Base-by-base conservation (phyloP, 1,284 basidiomycete species). In the Amylostereum chailletii region DNA sequence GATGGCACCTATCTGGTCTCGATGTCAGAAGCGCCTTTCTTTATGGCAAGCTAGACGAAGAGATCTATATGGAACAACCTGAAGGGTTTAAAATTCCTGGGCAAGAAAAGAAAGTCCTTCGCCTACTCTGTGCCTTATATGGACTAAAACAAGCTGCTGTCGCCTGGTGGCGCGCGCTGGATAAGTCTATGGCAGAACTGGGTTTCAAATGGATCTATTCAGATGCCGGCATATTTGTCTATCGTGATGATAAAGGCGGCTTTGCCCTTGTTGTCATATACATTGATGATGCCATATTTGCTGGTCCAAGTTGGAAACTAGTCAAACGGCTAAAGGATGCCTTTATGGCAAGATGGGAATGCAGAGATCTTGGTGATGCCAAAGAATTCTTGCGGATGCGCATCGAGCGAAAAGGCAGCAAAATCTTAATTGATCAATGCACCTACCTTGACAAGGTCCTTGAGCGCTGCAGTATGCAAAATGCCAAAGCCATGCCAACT, bases 11-110 rank as follows among this genome's bases (percentile, higher is more conserved):
- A 5, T 55, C 60, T 5, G 67, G 68, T 49, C 55, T 71, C 2
- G 67, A 73, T 49, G 58, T 71, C 52, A 61, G 60, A 10, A 57
- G 56, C 56, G 65, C 66, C 1, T 70, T 63, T 46, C 58, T 63
- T 2, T 61, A 65, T 56, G 60, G 64, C n/a, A 56, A 62, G 8
- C 43, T 65, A 31, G 57, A 63, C 26, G 60, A 61, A 51, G 63
- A 65, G 36, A 54, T 68, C 31, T 67, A 65, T 49, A 66, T 66
- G 64, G n/a, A 55, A 5, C 56, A 57, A 30, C 60, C 63, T 29
- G 59, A 63, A 43, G 66, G 65, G 31, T 66, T 62, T 26, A 26
- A 7, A 8, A 9, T 9, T 9, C 11, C 43, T 45, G 30, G 43
- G 19, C 19, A 45, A 27, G 41, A 49, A 7, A 50, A 56, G 11